These are phyloP conservation scores for Megacollybia marginata DNA, from an alignment of 768 basidiomycete species.

Conservation along the genomic window DNA sequence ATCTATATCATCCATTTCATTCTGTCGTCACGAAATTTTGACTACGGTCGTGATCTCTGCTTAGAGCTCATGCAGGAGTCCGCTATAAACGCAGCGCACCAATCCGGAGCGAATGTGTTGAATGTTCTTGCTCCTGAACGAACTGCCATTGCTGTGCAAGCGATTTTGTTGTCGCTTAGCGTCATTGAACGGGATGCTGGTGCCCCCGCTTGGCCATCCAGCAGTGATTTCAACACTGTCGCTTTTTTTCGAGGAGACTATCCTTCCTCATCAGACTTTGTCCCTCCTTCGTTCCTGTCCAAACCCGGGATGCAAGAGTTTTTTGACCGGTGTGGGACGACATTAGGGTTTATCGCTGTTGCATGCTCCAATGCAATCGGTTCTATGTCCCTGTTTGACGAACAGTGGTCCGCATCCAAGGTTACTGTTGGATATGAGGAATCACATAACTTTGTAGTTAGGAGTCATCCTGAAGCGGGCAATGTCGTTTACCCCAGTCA, in stretches of 20 bases:
- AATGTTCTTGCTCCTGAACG: conserved; percentile 60
- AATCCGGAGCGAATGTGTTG: conserved; percentile 29
- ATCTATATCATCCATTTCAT: conserved; percentile 77
- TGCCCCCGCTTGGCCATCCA: conserved; percentile 74
- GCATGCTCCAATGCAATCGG: conserved; percentile 61
- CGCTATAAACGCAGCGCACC: conserved; percentile 33
- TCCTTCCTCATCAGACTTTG: conserved; percentile 55
- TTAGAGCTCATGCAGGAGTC: conserved; percentile 76
- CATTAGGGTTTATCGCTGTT: conserved; percentile 48
- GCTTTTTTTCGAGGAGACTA: conserved; percentile 54
- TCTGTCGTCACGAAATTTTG: conserved; percentile 67
- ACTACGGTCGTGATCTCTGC: conserved; percentile 78
- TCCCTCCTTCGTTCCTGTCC: conserved; percentile 45
- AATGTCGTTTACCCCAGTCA: conserved; percentile 60
- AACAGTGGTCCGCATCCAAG: conserved; percentile 67
- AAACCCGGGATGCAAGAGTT: conserved; percentile 71
- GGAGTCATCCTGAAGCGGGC: conserved; percentile 58
- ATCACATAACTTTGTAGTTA: conserved; percentile 55
- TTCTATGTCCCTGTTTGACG: conserved; percentile 77
- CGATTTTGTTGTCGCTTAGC: conserved; percentile 66
- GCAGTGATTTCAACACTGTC: conserved; percentile 52
- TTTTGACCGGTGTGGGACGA: conserved; percentile 53
- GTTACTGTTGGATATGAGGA: conserved; percentile 61
- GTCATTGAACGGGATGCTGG: conserved; percentile 64
- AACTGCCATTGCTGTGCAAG: conserved; percentile 67